Base-by-base conservation (phyloP, 2,329 filamentous ascomycete genomes). In the Thelonectria discophora region DNA sequence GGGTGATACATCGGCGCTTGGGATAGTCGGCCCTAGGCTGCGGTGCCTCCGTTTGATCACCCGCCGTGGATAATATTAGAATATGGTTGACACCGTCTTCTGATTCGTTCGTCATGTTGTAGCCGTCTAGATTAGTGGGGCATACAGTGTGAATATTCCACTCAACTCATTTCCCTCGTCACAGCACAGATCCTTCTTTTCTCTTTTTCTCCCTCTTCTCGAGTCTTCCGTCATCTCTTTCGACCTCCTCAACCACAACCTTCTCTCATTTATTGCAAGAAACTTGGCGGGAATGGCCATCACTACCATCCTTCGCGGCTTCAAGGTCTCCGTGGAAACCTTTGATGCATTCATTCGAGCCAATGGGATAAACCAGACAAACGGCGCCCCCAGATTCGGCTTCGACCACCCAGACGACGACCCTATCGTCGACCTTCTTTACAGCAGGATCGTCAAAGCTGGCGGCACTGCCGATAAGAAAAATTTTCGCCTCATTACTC, bases 391-490 rank as follows among this genome's bases (percentile, higher is more conserved):
- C 30, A 7, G 9, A 3, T 34, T 20, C 27, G 18, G 20, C 17
- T 10, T 18, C 30, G n/a, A 50, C 3, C 27, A 20, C n/a, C 47
- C 27, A 20, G 27, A 32, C 12, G 15, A 50, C n/a, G 47, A 50
- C 18, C 3, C 4, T 37, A 10, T 50, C 30, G 11, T 30, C 5
- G 27, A n/a, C n/a, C 47, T 50, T 37, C 47, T 50, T 37, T 50
- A 50, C 21, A 32, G 18, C 13, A 50, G 12, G 47, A 50, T 50
- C 20, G 30, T 17, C 15, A 32, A 37, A 50, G 27, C 30, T 37
- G 47, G 47, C n/a, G 30, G 30, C 13, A 34, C 47, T 17, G 47
- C 30, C n/a, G 27, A 50, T 50, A 50, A 37, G 47, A 50, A n/a
- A 2, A 50, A 50, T 3, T 34, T 50, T 37, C 47, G 27, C n/a